A percentile compares a stretch with the other conserved stretches of the same genome.
Conservation (phyloP, 352 stramenopile genomes). For the Achlya hypogyna region DNA sequence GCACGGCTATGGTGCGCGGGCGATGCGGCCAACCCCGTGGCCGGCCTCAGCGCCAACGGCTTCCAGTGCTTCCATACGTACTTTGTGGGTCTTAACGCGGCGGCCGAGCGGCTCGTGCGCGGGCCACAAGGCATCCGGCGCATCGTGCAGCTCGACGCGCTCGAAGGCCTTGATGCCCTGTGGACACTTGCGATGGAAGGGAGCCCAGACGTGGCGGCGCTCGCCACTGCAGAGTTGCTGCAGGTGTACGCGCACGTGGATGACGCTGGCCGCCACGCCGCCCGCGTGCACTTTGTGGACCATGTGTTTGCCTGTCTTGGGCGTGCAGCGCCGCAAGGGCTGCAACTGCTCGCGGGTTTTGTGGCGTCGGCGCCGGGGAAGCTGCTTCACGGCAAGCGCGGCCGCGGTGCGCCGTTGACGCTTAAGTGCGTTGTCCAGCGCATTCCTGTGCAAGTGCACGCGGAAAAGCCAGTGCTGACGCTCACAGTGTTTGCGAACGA, state of each 20-base stretch:
- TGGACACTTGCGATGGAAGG: conserved; percentile 79
- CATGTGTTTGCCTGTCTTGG: conserved; percentile 67
- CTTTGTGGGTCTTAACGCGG: conserved; percentile 67
- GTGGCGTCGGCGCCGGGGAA: conserved; percentile 40
- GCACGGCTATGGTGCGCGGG: conserved; percentile 62
- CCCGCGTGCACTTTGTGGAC: conserved; percentile 61
- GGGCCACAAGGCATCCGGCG: background rate
- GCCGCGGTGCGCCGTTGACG: conserved; percentile 61
- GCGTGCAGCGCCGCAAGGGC: conserved; percentile 63
- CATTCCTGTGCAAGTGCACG: conserved; percentile 32
- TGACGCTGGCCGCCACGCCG: conserved; percentile 26
- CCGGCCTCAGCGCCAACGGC: conserved; percentile 47
- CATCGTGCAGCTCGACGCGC: conserved; percentile 9
- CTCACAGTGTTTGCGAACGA: conserved; percentile 68
- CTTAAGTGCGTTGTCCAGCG: conserved; percentile 75
- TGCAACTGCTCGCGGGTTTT: conserved; percentile 57
- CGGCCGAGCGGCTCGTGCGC: conserved; percentile 15
- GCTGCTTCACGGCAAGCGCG: conserved; percentile 55
- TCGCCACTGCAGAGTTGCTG: conserved; percentile 67
- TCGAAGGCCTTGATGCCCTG: conserved; percentile 71
- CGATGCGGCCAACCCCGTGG: conserved; percentile 55
- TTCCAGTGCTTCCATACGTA: conserved; percentile 86
- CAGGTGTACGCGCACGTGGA: conserved; percentile 63
- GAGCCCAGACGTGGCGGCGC: conserved; percentile 60
- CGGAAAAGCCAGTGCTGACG: conserved; percentile 41